phyloP scores from a whole-genome alignment of 768 basidiomycete species.

The Mycena rosella region DNA sequence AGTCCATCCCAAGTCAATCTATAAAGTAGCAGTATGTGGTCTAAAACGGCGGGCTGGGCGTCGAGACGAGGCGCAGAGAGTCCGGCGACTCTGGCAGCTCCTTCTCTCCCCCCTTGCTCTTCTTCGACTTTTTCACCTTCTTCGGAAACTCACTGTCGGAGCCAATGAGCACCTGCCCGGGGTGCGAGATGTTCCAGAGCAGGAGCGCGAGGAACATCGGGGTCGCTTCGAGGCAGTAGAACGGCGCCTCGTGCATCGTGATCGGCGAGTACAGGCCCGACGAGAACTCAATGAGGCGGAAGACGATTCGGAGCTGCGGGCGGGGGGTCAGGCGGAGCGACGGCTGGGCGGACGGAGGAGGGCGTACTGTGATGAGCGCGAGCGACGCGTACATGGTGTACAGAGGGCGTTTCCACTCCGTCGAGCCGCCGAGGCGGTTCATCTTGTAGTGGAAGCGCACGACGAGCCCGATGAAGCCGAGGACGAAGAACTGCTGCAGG shows the following conservation, averaged over 20 bases:
- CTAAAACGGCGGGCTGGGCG: not conserved
- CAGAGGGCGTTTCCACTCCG: constrained; percentile 35
- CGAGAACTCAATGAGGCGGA: constrained; percentile 33
- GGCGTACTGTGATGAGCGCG: constrained; percentile 39
- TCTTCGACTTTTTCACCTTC: constrained; percentile 20
- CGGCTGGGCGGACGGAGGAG: not conserved
- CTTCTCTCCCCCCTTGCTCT: constrained; percentile 8
- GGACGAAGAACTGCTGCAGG: constrained; percentile 41
- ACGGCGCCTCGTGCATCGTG: constrained; percentile 33
- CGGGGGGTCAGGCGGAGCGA: too few species aligned
- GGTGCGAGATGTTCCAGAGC: constrained; percentile 33
- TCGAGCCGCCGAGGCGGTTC: constrained; percentile 12
- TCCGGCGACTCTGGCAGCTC: not conserved
- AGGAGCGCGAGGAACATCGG: constrained; percentile 37
- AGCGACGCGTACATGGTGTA: constrained; percentile 37
- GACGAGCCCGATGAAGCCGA: constrained; percentile 36
- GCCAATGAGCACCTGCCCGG: constrained; percentile 35
- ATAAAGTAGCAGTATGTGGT: too few species aligned
- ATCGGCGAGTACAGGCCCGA: constrained; percentile 25
- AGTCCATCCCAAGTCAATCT: too few species aligned
- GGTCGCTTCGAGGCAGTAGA: constrained; percentile 37
- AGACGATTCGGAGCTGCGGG: constrained; percentile 26
- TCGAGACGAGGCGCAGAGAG: not conserved
- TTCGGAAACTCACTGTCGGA: constrained; percentile 37
- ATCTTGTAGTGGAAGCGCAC: constrained; percentile 35